These are phyloP conservation scores for Aspergillus leporis DNA, from an alignment of 495 filamentous ascomycete genomes.

Conservation along the genomic window DNA sequence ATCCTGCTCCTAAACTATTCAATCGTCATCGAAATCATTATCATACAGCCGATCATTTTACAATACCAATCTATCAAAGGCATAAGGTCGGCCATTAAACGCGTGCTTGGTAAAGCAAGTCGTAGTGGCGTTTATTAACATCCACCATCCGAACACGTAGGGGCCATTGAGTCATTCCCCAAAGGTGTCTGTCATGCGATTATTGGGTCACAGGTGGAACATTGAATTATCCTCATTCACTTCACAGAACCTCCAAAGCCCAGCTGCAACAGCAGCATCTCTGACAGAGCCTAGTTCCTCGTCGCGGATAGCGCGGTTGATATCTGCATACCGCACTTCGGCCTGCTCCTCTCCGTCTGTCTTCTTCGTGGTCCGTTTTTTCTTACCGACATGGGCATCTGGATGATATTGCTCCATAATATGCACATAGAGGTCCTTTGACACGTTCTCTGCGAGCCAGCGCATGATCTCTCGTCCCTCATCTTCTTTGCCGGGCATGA, in stretches of 20 bases:
- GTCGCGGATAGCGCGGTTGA: constrained; percentile 66
- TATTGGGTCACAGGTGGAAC: constrained; percentile 59
- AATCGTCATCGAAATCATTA: too few relatives aligned
- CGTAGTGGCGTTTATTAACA: too few relatives aligned
- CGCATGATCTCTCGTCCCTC: constrained; percentile 68
- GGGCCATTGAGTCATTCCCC: too few relatives aligned
- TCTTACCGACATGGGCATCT: constrained; percentile 73
- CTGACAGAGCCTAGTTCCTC: constrained; percentile 62
- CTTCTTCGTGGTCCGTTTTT: constrained; percentile 34
- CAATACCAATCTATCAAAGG: too few relatives aligned
- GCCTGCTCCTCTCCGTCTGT: constrained; percentile 22
- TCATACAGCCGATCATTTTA: too few relatives aligned
- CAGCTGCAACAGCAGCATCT: constrained; percentile 64
- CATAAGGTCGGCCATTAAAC: too few relatives aligned
- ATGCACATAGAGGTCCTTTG: constrained; percentile 66
- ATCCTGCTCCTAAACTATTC: too few relatives aligned
- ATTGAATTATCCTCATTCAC: constrained; percentile 64
- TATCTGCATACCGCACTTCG: constrained; percentile 69
- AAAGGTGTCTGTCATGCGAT: too few relatives aligned
- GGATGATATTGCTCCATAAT: constrained; percentile 81
- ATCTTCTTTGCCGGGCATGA: constrained; percentile 73
- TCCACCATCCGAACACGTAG: too few relatives aligned
- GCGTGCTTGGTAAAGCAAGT: too few relatives aligned
- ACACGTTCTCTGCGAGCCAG: constrained; percentile 68
- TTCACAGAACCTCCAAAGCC: constrained; percentile 75